Percentiles rank a stretch among this genome's conserved stretches.
These are phyloP conservation scores for Pelargonium myrrhifolium DNA, from an alignment of 441 rosid genomes.

Conservation along the genomic window DNA sequence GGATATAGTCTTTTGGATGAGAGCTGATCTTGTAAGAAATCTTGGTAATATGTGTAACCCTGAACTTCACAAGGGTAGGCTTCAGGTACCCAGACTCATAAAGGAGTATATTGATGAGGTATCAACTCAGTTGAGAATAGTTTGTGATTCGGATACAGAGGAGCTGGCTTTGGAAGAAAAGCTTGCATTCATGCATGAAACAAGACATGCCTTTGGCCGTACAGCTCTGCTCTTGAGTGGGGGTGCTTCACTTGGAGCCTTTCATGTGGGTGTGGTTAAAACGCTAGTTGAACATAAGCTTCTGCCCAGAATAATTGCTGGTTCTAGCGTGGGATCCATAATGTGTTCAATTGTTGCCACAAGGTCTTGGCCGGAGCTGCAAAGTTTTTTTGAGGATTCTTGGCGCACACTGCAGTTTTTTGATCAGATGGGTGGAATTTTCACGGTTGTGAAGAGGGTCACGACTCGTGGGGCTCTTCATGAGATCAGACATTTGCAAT, in stretches of 20 bases:
- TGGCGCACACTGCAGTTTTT: constrained; percentile 71
- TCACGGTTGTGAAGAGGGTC: constrained; percentile 72
- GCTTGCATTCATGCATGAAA: constrained; percentile 90
- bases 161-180: constrained; percentile 83
- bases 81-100: constrained; percentile 77
- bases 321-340: constrained; percentile 90
- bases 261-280: constrained; percentile 77
- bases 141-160: constrained; percentile 69
- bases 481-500: constrained; percentile 75
- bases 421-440: constrained; percentile 84
- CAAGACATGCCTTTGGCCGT: constrained; percentile 89
- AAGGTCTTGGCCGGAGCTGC: constrained; percentile 92
- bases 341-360: constrained; percentile 77
- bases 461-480: constrained; percentile 81
- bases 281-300: constrained; percentile 83
- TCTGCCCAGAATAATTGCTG: constrained; percentile 80
- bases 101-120: constrained; percentile 90
- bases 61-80: constrained; percentile 92
- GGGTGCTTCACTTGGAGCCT: constrained; percentile 93
- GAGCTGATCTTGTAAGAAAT: constrained; percentile 90
- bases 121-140: constrained; percentile 79
- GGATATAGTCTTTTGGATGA: constrained; percentile 90
- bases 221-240: constrained; percentile 94
- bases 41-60: constrained; percentile 96
- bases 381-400: constrained; percentile 74